Evolutionary conservation across 2,329 filamentous ascomycete species (phyloP).

Genomic region (Exophiala xenobiotica): DNA sequence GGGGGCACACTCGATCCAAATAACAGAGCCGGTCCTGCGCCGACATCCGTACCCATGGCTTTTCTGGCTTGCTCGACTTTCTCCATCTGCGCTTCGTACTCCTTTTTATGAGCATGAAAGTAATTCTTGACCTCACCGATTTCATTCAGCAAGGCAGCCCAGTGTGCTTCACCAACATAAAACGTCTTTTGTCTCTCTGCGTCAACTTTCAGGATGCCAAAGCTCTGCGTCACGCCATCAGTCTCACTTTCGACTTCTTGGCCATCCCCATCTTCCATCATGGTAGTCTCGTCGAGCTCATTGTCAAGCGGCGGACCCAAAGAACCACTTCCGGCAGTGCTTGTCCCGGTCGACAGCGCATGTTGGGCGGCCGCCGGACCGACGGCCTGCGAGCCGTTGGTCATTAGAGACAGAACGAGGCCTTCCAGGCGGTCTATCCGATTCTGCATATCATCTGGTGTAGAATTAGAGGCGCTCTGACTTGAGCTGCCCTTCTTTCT

Average conservation of each 20-base stretch:
- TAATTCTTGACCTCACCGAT: constrained; percentile 94
- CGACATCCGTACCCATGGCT: constrained; percentile 55
- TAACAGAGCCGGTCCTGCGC: constrained; percentile 71
- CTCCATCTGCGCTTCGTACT: constrained; percentile 78
- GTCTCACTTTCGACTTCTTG: constrained; percentile 65
- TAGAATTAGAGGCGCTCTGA: constrained; percentile 53
- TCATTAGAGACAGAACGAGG: constrained; percentile 90
- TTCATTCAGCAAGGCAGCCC: constrained; percentile 76
- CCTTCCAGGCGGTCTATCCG: constrained; percentile 93
- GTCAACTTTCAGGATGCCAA: constrained; percentile 82
- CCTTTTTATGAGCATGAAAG: constrained; percentile 81
- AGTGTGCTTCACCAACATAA: constrained; percentile 80
- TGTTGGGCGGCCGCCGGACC: constrained; percentile 61
- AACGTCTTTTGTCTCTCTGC: constrained; percentile 71
- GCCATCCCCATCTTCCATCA: constrained; percentile 55
- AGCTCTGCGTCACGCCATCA: constrained; percentile 68
- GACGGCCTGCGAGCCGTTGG: constrained; percentile 68
- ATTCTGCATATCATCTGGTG: constrained; percentile 96
- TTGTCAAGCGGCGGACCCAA: constrained; percentile 38
- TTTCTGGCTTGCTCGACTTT: constrained; percentile 69
- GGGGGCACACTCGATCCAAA: constrained; percentile 70
- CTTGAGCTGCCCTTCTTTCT: constrained; percentile 67
- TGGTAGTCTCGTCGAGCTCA: constrained; percentile 33
- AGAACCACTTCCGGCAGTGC: constrained; percentile 47
- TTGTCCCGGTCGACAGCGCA: constrained; percentile 28